Evolutionary conservation across 1,284 basidiomycete species (phyloP).

Genomic region (Cronartium quercuum): DNA sequence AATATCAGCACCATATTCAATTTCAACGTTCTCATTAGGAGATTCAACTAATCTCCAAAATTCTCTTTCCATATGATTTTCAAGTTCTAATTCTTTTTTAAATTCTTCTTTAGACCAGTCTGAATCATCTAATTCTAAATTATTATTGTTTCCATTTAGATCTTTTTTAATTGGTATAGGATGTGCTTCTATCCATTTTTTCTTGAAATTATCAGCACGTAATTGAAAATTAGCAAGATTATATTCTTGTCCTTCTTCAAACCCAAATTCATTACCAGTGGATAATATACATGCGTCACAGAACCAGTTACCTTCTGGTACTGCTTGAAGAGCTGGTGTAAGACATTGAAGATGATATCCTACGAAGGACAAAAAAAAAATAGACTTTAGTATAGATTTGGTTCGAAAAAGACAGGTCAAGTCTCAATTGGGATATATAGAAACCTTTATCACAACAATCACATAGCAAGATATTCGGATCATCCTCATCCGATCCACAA

Average conservation of each 20-base stretch:
- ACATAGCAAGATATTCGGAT: conserved; percentile 85
- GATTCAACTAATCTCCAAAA: conserved; percentile 96
- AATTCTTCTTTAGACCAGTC: conserved; percentile 51
- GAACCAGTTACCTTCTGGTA: conserved; percentile 85
- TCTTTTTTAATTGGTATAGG: conserved; percentile 39
- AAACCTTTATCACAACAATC: conserved; percentile 90
- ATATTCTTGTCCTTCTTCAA: conserved; percentile 97
- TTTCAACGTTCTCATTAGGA: conserved; percentile 82
- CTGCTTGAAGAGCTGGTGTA: conserved; percentile 72
- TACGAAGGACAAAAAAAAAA: background rate
- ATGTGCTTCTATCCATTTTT: conserved; percentile 61
- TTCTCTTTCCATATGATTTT: conserved; percentile 86
- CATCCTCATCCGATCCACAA: conserved; percentile 73
- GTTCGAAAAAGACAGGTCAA: background rate
- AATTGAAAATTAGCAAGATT: conserved; percentile 84
- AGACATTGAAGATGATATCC: conserved; percentile 94
- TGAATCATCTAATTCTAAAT: conserved; percentile 37
- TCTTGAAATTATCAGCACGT: conserved; percentile 78
- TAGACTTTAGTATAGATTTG: background rate
- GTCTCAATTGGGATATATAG: no score
- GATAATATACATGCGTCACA: conserved; percentile 87
- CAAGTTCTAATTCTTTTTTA: conserved; percentile 65
- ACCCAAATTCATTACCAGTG: conserved; percentile 96
- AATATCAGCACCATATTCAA: conserved; percentile 98
- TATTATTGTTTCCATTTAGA: background rate